Evolutionary conservation across 108 stramenopile species (phyloP), one percentile per base, ranked within the genome.

Genomic region (Skeletonema potamos): DNA sequence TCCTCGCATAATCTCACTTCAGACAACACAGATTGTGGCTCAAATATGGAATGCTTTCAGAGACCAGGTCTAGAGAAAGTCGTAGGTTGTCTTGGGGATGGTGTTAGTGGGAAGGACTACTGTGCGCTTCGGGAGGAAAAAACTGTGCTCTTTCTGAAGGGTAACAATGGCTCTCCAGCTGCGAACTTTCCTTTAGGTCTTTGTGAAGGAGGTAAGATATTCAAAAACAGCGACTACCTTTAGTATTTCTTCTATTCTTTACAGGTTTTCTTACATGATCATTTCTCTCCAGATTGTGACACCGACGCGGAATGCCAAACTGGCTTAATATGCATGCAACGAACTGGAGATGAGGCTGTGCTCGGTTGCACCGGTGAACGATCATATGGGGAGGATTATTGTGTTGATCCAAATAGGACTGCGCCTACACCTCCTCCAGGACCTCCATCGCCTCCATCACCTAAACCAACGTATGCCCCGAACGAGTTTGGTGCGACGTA

Each of bases 1-100:
- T n/a, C n/a, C n/a, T n/a, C n/a, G n/a, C n/a, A n/a, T n/a, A n/a
- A n/a, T n/a, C n/a, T n/a, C n/a, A n/a, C n/a, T n/a, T n/a, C n/a
- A n/a, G n/a, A n/a, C n/a, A n/a, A n/a, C 56, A n/a, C 27, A 26
- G 73, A 83, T 22, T 83, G 82, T 18, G 44, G 18, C 6, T 17
- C 44, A 20, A 18, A 46, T 46, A n/a, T 46, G 17, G 18, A 46
- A 46, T 46, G 44, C 18, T 46, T 46, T 6, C 44, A 46, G 0
- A 20, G 44, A 46, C 44, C 44, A 46, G 44, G 17, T 3, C 17
- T 3, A 1, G 44, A 46, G 18, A 0, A n/a, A 46, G 44, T 46
- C 0, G 6, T 3, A 20, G 44, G 44, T 18, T 46, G 44, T 20
- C 17, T 46, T 46, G 44, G 44, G 6, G 4, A 0, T 18, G 44